Conservation (phyloP, 352 stramenopile species). For the Globisporangium nagaii region DNA sequence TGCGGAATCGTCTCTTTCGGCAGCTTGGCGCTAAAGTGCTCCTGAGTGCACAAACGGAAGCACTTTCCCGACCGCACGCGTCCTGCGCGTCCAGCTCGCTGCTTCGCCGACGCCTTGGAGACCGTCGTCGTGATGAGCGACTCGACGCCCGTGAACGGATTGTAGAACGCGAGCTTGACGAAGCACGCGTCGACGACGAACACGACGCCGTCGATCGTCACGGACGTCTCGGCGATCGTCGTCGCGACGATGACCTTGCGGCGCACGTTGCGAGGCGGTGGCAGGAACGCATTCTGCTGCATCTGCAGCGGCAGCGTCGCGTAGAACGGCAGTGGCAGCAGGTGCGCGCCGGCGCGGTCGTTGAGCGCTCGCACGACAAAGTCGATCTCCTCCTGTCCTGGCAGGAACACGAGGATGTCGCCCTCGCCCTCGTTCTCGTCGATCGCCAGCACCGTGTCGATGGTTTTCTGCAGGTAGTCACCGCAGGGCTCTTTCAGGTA, state of each 20-base stretch:
- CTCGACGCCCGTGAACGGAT: slow-evolving; percentile 77
- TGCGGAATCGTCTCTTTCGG: slow-evolving; percentile 69
- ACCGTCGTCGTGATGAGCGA: slow-evolving; percentile 91
- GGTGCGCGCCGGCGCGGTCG: slow-evolving; percentile 36
- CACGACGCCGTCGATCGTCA: slow-evolving; percentile 96
- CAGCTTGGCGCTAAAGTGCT: slow-evolving; percentile 38
- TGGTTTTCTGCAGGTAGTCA: slow-evolving; percentile 68
- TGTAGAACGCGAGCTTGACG: slow-evolving; percentile 81
- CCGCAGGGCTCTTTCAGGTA: slow-evolving; percentile 71
- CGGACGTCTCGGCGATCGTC: slow-evolving; percentile 94
- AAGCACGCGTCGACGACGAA: slow-evolving; percentile 80
- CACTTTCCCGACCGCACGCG: slow-evolving; percentile 78
- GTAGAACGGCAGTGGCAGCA: slow-evolving; percentile 86
- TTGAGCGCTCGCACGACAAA: slow-evolving; percentile 72
- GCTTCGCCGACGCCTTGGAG: slow-evolving; percentile 94
- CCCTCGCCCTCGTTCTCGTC: slow-evolving; percentile 69
- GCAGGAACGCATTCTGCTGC: slow-evolving; percentile 91
- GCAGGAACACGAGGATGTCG: slow-evolving; percentile 95
- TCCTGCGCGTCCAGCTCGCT: slow-evolving; percentile 93
- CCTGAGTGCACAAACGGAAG: slow-evolving; percentile 66
- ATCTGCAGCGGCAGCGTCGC: slow-evolving; percentile 89
- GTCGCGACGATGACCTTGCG: slow-evolving; percentile 88
- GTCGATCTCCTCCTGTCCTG: slow-evolving; percentile 93
- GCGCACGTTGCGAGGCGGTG: slow-evolving; percentile 42
- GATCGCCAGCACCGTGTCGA: slow-evolving; percentile 67